Percentiles rank a stretch among this genome's conserved stretches.
Conservation (phyloP, 2,329 filamentous ascomycete species). For the Ophiostoma angusticollis region DNA sequence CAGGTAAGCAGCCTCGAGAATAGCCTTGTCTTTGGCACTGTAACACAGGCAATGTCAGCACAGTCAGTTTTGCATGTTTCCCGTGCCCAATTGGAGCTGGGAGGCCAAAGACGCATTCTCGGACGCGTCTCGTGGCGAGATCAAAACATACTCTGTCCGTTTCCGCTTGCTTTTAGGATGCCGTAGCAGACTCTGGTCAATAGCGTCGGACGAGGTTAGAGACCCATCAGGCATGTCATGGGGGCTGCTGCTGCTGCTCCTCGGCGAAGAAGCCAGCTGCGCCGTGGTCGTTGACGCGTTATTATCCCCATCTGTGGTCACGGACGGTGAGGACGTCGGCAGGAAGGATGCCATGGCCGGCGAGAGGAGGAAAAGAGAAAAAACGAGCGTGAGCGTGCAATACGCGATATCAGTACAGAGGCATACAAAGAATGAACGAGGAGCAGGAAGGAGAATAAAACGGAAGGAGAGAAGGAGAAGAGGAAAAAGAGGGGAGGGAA, state of each 20-base stretch:
- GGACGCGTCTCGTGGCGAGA: constrained; percentile 6
- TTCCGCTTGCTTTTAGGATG: constrained; percentile 51
- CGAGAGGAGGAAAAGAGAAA: not conserved
- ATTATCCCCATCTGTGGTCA: not conserved
- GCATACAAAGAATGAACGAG: constrained; percentile 3
- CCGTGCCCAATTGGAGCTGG: not conserved
- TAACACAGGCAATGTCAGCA: constrained; percentile 12
- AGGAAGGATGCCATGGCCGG: constrained; percentile 10
- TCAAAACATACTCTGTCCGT: constrained; percentile 48
- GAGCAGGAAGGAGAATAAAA: not conserved
- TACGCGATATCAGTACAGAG: constrained; percentile 6
- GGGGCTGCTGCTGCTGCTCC: constrained; percentile 8
- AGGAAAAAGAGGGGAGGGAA: not conserved
- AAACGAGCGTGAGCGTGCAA: constrained; percentile 7
- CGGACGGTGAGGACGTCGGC: constrained; percentile 7
- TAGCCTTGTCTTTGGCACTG: constrained; percentile 77
- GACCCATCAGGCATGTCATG: constrained; percentile 10
- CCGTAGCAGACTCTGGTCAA: constrained; percentile 16
- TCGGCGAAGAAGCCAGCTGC: constrained; percentile 9
- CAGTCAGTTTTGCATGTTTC: constrained; percentile 13
- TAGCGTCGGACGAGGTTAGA: constrained; percentile 9
- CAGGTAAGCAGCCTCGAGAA: constrained; percentile 76
- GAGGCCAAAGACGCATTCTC: not conserved
- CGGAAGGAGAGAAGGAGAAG: not conserved
- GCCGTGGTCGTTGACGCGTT: constrained; percentile 9